phyloP scores from a whole-genome alignment of 192 early-diverging fungal genomes.

The Dissophora globulifera region DNA sequence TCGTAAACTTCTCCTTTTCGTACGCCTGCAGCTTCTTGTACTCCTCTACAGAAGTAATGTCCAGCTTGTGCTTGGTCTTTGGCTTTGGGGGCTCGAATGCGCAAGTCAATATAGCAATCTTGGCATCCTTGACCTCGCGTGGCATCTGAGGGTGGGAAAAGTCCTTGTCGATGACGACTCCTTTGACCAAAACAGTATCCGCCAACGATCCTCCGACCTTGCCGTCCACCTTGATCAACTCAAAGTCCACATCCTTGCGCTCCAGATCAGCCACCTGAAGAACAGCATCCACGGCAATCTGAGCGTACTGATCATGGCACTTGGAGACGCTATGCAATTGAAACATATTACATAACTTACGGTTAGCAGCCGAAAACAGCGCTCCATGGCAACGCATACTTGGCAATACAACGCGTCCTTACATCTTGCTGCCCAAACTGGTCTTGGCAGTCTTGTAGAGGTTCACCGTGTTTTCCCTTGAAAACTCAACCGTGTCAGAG shows the following conservation, averaged over 20 bases:
- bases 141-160: slow-evolving; percentile 99
- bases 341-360: no score
- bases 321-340: slow-evolving; percentile 97
- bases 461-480: slow-evolving; percentile 82
- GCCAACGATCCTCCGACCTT: slow-evolving; percentile 96
- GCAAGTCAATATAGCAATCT: slow-evolving; percentile 98
- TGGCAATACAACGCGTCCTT: slow-evolving; percentile 44
- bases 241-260: slow-evolving; percentile 99
- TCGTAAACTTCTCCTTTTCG: slow-evolving; percentile 95
- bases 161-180: slow-evolving; percentile 99
- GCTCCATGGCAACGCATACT: background rate
- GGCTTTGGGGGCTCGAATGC: slow-evolving; percentile 99
- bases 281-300: slow-evolving; percentile 98
- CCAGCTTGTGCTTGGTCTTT: slow-evolving; percentile 99
- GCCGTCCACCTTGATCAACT: slow-evolving; percentile 99
- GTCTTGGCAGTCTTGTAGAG: slow-evolving; percentile 97
- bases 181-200: slow-evolving; percentile 93
- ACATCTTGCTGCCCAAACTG: slow-evolving; percentile 98
- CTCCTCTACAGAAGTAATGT: slow-evolving; percentile 98
- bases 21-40: slow-evolving; percentile 97
- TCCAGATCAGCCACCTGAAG: slow-evolving; percentile 98
- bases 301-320: slow-evolving; percentile 96
- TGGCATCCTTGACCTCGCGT: slow-evolving; percentile 93
- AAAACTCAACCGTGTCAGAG: slow-evolving; percentile 91
- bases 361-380: no score